Percentiles rank a stretch among this genome's conserved stretches.
These are phyloP conservation scores for Pichia sp. DNA, from an alignment of 1,139 yeast species.

Conservation along the genomic window DNA sequence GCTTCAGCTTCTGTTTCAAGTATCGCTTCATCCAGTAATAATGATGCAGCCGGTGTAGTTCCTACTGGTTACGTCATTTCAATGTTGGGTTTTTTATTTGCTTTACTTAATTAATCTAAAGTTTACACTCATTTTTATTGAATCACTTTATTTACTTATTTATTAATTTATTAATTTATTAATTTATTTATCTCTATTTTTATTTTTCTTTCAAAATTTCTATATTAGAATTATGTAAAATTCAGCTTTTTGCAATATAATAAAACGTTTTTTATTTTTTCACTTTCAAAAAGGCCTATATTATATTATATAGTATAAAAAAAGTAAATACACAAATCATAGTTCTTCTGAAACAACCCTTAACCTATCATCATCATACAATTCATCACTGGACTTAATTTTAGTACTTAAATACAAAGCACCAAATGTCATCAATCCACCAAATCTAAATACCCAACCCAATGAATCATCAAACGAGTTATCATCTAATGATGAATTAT, in stretches of 20 bases:
- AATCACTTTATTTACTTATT: not conserved
- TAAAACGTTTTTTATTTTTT: no score
- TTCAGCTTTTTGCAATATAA: not conserved
- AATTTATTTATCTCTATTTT: not conserved
- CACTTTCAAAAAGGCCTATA: no score
- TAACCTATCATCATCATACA: constrained; percentile 29
- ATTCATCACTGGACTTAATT: constrained; percentile 31
- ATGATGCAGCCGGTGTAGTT: not conserved
- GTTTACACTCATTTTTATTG: not conserved
- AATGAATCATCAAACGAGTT: constrained; percentile 32
- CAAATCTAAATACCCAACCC: constrained; percentile 44
- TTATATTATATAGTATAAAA: no score
- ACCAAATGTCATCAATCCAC: constrained; percentile 38
- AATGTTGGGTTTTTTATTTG: not conserved
- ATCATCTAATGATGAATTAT: constrained; percentile 12
- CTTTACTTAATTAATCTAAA: not conserved
- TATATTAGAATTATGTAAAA: not conserved
- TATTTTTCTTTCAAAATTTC: not conserved
- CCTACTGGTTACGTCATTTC: not conserved
- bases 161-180: not conserved
- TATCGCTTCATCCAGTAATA: not conserved
- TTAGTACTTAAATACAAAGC: constrained; percentile 34
- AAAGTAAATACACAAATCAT: constrained; percentile 21
- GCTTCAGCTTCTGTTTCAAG: not conserved
- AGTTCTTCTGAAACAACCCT: constrained; percentile 39